Conservation (phyloP, 2,329 filamentous ascomycete species). For the Blastomyces parvus region DNA sequence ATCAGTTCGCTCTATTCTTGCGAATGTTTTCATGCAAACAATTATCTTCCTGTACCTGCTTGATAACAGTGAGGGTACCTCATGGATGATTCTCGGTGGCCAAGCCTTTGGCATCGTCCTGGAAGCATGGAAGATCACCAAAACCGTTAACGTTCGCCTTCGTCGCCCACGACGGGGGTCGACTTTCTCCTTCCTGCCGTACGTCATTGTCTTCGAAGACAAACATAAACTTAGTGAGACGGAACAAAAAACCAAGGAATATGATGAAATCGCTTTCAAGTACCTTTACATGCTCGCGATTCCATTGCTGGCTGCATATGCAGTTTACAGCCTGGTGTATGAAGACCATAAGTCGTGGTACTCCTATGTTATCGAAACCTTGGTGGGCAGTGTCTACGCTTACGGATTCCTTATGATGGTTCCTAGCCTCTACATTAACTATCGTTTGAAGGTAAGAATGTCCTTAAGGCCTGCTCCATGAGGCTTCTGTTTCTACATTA, state of each 20-base stretch:
- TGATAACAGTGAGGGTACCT: constrained; percentile 95
- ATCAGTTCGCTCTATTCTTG: constrained; percentile 87
- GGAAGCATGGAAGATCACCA: constrained; percentile 92
- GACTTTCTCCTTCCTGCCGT: constrained; percentile 65
- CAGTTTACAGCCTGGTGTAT: constrained; percentile 81
- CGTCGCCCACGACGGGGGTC: constrained; percentile 59
- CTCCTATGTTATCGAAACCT: constrained; percentile 85
- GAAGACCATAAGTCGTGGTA: constrained; percentile 98
- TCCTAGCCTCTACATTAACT: constrained; percentile 96
- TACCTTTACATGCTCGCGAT: constrained; percentile 92
- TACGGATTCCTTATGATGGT: constrained; percentile 99
- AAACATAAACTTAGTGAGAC: constrained; percentile 93
- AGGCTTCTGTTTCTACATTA: neutral
- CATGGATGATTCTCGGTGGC: constrained; percentile 95
- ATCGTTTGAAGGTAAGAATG: constrained; percentile 66
- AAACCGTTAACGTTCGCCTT: constrained; percentile 79
- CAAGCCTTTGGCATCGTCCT: constrained; percentile 76
- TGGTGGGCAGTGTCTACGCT: constrained; percentile 92
- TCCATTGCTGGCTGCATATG: constrained; percentile 80
- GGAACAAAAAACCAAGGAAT: constrained; percentile 96
- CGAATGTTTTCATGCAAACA: constrained; percentile 94
- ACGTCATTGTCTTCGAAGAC: constrained; percentile 78
- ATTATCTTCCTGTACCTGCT: constrained; percentile 95
- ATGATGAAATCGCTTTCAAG: constrained; percentile 94
- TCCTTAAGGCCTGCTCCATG: neutral